Conservation (phyloP, 1,284 basidiomycete species). For the Kwoniella shivajii region DNA sequence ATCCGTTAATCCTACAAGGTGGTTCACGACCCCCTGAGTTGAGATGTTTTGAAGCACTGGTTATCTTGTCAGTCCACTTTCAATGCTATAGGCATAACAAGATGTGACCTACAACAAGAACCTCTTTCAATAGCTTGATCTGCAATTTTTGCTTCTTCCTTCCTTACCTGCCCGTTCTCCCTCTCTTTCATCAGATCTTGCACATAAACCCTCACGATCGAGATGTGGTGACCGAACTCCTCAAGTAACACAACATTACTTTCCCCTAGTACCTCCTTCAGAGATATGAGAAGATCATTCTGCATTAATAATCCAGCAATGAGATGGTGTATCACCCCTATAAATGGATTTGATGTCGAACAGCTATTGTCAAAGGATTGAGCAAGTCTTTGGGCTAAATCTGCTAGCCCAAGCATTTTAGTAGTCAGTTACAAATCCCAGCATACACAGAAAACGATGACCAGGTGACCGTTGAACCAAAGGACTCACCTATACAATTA, state of each 20-base stretch:
- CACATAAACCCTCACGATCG: constrained; percentile 2
- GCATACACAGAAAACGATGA: too few species aligned
- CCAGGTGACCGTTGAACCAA: neutral
- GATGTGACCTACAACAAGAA: neutral
- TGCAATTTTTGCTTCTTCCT: neutral
- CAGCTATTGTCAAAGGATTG: neutral
- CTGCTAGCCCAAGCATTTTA: neutral
- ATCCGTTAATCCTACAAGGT: constrained; percentile 11
- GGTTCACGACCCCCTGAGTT: constrained; percentile 3
- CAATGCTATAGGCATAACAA: neutral
- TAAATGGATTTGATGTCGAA: constrained; percentile 5
- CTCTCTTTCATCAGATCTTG: neutral
- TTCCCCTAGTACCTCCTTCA: constrained; percentile 11
- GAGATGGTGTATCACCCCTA: constrained; percentile 1
- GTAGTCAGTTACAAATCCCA: too few species aligned
- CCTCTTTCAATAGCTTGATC: constrained; percentile 3
- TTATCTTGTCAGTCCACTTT: neutral
- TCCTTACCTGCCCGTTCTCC: neutral
- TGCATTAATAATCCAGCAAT: constrained; percentile 14
- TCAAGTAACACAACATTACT: neutral
- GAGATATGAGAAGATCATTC: constrained; percentile 3
- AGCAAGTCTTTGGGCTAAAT: constrained; percentile 6
- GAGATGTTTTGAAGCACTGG: constrained; percentile 6
- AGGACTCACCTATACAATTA: constrained; percentile 12
- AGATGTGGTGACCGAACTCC: constrained; percentile 12